Evolutionary conservation across 306 rosid species (phyloP).

Genomic region (Cyclanthera cordifolia): DNA sequence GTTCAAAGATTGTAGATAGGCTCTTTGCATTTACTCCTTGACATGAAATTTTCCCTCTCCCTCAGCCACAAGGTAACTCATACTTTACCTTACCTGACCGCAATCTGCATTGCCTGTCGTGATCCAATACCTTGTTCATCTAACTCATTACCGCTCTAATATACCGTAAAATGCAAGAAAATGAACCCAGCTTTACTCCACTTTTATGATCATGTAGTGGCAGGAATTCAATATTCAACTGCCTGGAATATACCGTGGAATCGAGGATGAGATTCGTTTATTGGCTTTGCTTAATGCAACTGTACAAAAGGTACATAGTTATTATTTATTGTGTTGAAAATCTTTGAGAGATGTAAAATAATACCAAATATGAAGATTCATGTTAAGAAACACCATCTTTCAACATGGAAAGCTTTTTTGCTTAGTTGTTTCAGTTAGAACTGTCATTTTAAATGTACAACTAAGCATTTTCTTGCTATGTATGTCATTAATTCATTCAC

Average conservation of each 20-base stretch:
- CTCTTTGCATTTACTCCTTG: slow-evolving; percentile 85
- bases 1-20: slow-evolving; percentile 92
- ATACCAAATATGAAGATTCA: slow-evolving; percentile 17
- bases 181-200: neutral
- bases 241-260: slow-evolving; percentile 28
- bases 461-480: neutral
- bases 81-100: neutral
- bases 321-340: slow-evolving; percentile 28
- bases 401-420: slow-evolving; percentile 29
- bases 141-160: neutral
- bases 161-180: neutral
- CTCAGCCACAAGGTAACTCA: slow-evolving; percentile 29
- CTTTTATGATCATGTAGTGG: neutral
- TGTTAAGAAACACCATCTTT: slow-evolving; percentile 16
- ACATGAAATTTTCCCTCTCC: slow-evolving; percentile 15
- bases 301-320: too few relatives aligned
- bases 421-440: slow-evolving; percentile 16
- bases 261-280: slow-evolving; percentile 65
- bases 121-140: neutral
- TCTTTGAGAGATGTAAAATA: slow-evolving; percentile 53
- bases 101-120: neutral
- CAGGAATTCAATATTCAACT: slow-evolving; percentile 40
- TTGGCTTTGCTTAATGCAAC: slow-evolving; percentile 64
- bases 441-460: neutral
- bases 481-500: neutral